These are phyloP conservation scores for Bipolaris sorokiniana DNA, from an alignment of 2,329 filamentous ascomycete species.

Conservation along the genomic window DNA sequence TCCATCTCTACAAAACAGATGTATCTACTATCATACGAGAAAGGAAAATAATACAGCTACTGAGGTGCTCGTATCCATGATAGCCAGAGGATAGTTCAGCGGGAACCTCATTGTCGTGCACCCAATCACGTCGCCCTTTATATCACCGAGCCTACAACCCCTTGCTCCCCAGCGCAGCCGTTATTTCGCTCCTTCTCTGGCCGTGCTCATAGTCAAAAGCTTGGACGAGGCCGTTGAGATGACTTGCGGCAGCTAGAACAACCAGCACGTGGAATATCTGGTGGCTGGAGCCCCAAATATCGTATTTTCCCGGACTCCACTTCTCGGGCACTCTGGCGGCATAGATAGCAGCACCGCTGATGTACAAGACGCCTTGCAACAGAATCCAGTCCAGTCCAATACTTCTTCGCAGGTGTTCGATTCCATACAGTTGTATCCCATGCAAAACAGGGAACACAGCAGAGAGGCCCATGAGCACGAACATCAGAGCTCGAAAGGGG, in stretches of 20 bases:
- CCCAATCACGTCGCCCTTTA: not conserved
- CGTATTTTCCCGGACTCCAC: constrained; percentile 76
- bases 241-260: constrained; percentile 77
- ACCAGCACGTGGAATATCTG: constrained; percentile 96
- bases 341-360: constrained; percentile 84
- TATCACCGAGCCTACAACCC: not conserved
- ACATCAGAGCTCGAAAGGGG: constrained; percentile 86
- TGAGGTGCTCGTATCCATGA: not conserved
- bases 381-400: constrained; percentile 85
- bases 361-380: constrained; percentile 81
- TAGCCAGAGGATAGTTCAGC: not conserved
- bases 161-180: constrained; percentile 2
- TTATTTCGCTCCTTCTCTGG: constrained; percentile 22
- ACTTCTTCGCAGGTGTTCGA: constrained; percentile 67
- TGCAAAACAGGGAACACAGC: constrained; percentile 85
- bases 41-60: too few relatives aligned
- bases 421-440: constrained; percentile 71
- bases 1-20: not conserved
- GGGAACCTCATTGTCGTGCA: not conserved
- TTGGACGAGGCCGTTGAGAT: constrained; percentile 79
- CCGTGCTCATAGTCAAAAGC: constrained; percentile 87
- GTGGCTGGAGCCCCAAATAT: constrained; percentile 92
- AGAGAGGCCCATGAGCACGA: constrained; percentile 83
- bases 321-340: constrained; percentile 86
- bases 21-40: too few relatives aligned